Evolutionary conservation across 2,329 filamentous ascomycete genomes (phyloP), one percentile per base, ranked within the genome.

Genomic region (Epichloe sibirici): DNA sequence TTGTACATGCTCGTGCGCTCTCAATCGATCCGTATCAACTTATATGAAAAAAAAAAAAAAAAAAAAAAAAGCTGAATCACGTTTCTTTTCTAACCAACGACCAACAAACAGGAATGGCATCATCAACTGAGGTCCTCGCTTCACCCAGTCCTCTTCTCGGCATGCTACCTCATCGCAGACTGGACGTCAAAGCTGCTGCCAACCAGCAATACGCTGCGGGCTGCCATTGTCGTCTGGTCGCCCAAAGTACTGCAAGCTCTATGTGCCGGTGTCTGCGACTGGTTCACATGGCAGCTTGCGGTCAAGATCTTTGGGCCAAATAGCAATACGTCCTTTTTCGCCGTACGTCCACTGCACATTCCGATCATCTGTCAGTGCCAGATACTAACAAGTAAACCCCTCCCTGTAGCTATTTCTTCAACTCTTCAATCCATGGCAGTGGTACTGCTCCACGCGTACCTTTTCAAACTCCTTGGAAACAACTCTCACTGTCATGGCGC

Each of bases 391-490:
- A 39, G 15, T 6, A n/a, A 40, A 5, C 21, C 21, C 45, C 17
- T 21, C 9, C 35, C 21, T 5, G 34, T 11, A 70, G 68, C 63
- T 71, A 15, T 63, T 69, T 52, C 63, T 70, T 35, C 64, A 69
- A 39, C 60, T 69, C 28, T 62, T 65, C 52, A 70, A 60, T 51
- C 66, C 93, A 6, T 98, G 93, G 90, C 89, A 96, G 66, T 97
- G 88, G 88, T 97, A 93, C 69, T 93, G 86, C 69, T 93, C 90
- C 1, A 91, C 90, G 0, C 80, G 93, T 46, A 95, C 93, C 1
- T 85, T 98, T 63, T 96, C 91, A 51, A 98, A 98, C 70, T 93
- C 85, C 50, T 73, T 97, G 4, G 93, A 98, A 73, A 89, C 86
- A n/a, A 87, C 86, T 0, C 71, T 98, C 59, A 96, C 91, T 4